Evolutionary conservation across 495 filamentous ascomycete species (phyloP).

Genomic region (Diplogelasinospora grovesii): DNA sequence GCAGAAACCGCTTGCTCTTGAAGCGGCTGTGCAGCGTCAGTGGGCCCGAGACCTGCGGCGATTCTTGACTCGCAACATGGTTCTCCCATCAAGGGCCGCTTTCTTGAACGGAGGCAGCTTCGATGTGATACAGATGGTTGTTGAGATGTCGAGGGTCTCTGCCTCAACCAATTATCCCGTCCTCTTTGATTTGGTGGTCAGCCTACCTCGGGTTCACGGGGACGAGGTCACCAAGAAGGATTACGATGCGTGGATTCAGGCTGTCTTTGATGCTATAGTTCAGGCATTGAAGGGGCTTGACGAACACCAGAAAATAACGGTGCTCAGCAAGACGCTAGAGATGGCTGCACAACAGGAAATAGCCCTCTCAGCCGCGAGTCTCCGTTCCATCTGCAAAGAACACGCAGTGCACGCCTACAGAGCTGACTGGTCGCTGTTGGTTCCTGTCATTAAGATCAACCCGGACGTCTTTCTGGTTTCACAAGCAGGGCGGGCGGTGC

Average conservation of each 20-base stretch:
- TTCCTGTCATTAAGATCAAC: conserved; percentile 57
- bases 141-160: conserved; percentile 25
- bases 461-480: conserved; percentile 58
- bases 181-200: conserved; percentile 54
- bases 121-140: conserved; percentile 26
- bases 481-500: conserved; percentile 23
- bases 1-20: conserved; percentile 6
- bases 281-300: conserved; percentile 14
- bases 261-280: conserved; percentile 51
- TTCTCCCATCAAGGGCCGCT: conserved; percentile 56
- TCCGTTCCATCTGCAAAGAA: conserved; percentile 35
- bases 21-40: conserved; percentile 12
- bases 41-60: conserved; percentile 48
- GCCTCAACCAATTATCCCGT: conserved; percentile 32
- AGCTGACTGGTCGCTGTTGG: conserved; percentile 56
- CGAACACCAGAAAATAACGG: conserved; percentile 9
- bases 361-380: conserved; percentile 18
- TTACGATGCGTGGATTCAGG: conserved; percentile 61
- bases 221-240: conserved; percentile 46
- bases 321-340: conserved; percentile 33
- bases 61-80: conserved; percentile 61
- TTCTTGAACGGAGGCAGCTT: conserved; percentile 42
- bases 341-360: conserved; percentile 27
- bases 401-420: conserved; percentile 30
- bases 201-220: conserved; percentile 47